These are phyloP conservation scores for Microdochium nivale DNA, from an alignment of 2,329 filamentous ascomycete genomes.

Conservation along the genomic window DNA sequence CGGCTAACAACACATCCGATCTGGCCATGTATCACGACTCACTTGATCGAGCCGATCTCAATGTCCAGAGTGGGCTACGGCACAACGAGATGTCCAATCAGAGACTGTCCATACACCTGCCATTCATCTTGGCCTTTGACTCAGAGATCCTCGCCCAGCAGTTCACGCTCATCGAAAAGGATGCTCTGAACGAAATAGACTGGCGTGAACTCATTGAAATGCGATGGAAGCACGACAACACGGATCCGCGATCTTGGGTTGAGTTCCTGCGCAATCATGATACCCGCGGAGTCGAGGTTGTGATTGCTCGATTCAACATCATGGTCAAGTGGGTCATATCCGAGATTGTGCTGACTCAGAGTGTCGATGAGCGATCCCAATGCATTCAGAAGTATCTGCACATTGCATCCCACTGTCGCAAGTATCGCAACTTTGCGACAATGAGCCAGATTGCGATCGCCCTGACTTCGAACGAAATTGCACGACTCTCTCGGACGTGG, in stretches of 20 bases:
- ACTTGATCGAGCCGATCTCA: background rate
- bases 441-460: slow-evolving; percentile 75
- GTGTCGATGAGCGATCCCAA: slow-evolving; percentile 62
- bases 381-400: slow-evolving; percentile 78
- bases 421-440: slow-evolving; percentile 74
- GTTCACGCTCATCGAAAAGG: slow-evolving; percentile 79
- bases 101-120: slow-evolving; percentile 47
- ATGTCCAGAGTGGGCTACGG: slow-evolving; percentile 22
- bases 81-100: slow-evolving; percentile 27
- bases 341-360: slow-evolving; percentile 66
- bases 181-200: slow-evolving; percentile 77
- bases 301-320: slow-evolving; percentile 79
- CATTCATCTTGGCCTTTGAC: slow-evolving; percentile 74
- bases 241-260: slow-evolving; percentile 68
- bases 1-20: slow-evolving; percentile 10
- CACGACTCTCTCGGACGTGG: slow-evolving; percentile 64
- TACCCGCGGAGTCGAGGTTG: slow-evolving; percentile 69
- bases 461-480: slow-evolving; percentile 63
- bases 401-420: slow-evolving; percentile 67
- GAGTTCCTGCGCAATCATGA: slow-evolving; percentile 67
- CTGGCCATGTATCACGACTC: background rate
- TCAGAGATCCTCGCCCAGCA: slow-evolving; percentile 73
- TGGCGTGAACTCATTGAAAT: slow-evolving; percentile 83
- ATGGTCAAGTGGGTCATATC: slow-evolving; percentile 84
- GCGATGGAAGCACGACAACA: slow-evolving; percentile 66